phyloP scores from a whole-genome alignment of 306 rosid genomes.

The Canavalia ensiformis region DNA sequence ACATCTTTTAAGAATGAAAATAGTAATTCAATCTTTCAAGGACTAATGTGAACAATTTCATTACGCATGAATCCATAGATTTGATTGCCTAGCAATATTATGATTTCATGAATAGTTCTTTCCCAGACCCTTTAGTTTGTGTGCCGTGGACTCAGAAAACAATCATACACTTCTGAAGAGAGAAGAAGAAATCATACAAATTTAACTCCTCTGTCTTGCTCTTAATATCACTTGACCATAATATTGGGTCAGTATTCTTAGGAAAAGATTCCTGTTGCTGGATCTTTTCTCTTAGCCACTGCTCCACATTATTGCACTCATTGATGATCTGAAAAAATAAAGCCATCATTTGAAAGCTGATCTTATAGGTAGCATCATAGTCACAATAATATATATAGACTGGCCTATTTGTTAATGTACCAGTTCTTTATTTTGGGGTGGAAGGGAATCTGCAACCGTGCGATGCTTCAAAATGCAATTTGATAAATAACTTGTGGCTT shows the following conservation, averaged over 20 bases:
- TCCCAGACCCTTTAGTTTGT: neutral
- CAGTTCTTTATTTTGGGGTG: conserved; percentile 48
- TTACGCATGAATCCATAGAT: conserved; percentile 4
- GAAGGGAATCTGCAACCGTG: conserved; percentile 46
- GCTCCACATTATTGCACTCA: conserved; percentile 75
- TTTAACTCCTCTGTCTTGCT: conserved; percentile 65
- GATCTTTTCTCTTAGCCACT: conserved; percentile 77
- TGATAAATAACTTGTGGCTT: conserved; percentile 56
- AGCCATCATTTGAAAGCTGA: conserved; percentile 34
- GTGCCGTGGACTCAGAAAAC: conserved; percentile 7
- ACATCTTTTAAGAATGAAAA: too few species aligned
- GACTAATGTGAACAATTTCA: neutral
- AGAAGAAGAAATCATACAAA: conserved; percentile 58
- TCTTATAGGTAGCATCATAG: conserved; percentile 43
- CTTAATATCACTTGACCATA: conserved; percentile 69
- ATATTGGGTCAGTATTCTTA: conserved; percentile 67
- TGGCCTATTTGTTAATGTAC: conserved; percentile 40
- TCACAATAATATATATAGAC: conserved; percentile 22
- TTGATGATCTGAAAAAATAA: conserved; percentile 57
- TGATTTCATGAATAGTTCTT: conserved; percentile 18
- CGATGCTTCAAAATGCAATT: conserved; percentile 37
- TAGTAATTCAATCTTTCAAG: too few species aligned
- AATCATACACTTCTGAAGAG: conserved; percentile 2
- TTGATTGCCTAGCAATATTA: conserved; percentile 2
- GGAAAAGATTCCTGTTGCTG: conserved; percentile 75